Percentiles rank a stretch among this genome's conserved stretches.
Evolutionary conservation across 2,329 filamentous ascomycete species (phyloP).

Genomic region (Fusarium sp.): DNA sequence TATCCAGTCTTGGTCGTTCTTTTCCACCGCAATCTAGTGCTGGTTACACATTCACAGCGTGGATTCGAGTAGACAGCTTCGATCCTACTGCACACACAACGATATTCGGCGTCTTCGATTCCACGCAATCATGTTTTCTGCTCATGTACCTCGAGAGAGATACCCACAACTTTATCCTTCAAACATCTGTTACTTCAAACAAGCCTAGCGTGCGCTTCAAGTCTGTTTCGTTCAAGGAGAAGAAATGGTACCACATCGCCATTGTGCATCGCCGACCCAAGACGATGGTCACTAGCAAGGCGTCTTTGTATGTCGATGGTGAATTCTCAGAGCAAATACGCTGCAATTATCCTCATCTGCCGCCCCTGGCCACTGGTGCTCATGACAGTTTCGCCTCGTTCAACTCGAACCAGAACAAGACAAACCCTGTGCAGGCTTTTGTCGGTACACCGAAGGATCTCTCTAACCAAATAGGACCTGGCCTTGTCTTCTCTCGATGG

Average conservation of each 20-base stretch:
- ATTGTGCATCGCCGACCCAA: slow-evolving; percentile 85
- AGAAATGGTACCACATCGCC: slow-evolving; percentile 92
- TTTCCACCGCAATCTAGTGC: slow-evolving; percentile 83
- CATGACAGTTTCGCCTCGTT: slow-evolving; percentile 78
- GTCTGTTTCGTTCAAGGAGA: slow-evolving; percentile 77
- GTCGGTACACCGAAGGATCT: slow-evolving; percentile 92
- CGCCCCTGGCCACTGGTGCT: slow-evolving; percentile 70
- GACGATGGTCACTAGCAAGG: slow-evolving; percentile 80
- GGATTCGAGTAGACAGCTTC: slow-evolving; percentile 89
- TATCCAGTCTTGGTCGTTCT: slow-evolving; percentile 82
- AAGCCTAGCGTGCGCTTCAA: slow-evolving; percentile 95
- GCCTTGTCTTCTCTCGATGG: slow-evolving; percentile 81
- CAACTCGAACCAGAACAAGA: slow-evolving; percentile 66
- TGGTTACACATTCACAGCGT: slow-evolving; percentile 92
- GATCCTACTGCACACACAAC: slow-evolving; percentile 90
- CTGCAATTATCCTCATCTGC: slow-evolving; percentile 84
- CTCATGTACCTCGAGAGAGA: slow-evolving; percentile 94
- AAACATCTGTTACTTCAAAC: slow-evolving; percentile 89
- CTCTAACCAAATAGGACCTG: slow-evolving; percentile 77
- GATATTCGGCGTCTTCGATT: slow-evolving; percentile 93
- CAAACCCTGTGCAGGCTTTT: slow-evolving; percentile 86
- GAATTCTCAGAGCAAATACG: slow-evolving; percentile 94
- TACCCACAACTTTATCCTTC: slow-evolving; percentile 91
- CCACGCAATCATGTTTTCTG: slow-evolving; percentile 91
- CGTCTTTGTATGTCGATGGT: slow-evolving; percentile 89